Conservation (phyloP, 2,329 filamentous ascomycete genomes). For the Xylariaceae sp. region DNA sequence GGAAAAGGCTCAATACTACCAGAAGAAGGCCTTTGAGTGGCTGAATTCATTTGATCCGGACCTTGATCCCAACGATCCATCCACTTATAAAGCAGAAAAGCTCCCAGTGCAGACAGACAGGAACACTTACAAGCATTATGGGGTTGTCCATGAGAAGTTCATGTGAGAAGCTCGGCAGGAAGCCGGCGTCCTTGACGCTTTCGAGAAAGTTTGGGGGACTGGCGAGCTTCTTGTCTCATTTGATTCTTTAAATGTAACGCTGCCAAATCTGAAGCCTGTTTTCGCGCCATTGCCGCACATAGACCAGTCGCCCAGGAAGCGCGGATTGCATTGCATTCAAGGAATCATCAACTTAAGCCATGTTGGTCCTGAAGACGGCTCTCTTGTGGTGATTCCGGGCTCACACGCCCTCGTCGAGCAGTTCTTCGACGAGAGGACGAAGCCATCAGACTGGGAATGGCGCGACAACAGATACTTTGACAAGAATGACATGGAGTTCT, state of each 20-base stretch:
- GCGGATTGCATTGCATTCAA: conserved; percentile 50
- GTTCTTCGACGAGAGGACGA: conserved; percentile 34
- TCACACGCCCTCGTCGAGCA: conserved; percentile 29
- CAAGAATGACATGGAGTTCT: conserved; percentile 35
- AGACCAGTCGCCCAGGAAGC: conserved; percentile 42
- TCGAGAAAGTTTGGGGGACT: conserved; percentile 45
- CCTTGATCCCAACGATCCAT: conserved; percentile 35
- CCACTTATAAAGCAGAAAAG: conserved; percentile 34
- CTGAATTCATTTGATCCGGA: conserved; percentile 18
- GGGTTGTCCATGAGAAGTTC: conserved; percentile 47
- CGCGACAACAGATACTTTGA: conserved; percentile 37
- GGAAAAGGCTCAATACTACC: conserved; percentile 19
- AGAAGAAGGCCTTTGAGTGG: conserved; percentile 15
- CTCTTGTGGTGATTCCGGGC: conserved; percentile 34
- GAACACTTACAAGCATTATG: conserved; percentile 48
- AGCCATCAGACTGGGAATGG: conserved; percentile 34
- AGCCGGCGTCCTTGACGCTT: conserved; percentile 44
- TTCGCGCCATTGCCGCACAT: conserved; percentile 44
- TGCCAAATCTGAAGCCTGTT: conserved; percentile 37
- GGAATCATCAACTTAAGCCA: conserved; percentile 46
- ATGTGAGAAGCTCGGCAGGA: conserved; percentile 48
- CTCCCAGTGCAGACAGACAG: conserved; percentile 44
- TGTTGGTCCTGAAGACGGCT: conserved; percentile 35
- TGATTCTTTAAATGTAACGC: conserved; percentile 45
- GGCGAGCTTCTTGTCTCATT: conserved; percentile 49